These are phyloP conservation scores for Pelargonium myrrhifolium DNA, from an alignment of 441 rosid species.

Conservation along the genomic window DNA sequence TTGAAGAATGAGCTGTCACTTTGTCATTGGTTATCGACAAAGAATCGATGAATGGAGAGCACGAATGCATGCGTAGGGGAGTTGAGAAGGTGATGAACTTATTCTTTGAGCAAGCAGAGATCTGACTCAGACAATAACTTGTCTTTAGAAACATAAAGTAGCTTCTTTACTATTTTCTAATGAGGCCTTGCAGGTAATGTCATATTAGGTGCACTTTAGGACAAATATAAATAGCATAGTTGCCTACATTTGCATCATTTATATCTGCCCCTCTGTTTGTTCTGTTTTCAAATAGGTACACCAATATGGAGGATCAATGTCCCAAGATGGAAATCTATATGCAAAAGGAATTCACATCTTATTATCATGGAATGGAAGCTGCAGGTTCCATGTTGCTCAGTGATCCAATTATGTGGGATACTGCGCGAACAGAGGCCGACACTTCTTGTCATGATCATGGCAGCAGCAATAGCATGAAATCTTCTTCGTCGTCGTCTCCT, in stretches of 20 bases:
- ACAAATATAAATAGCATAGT: constrained; percentile 26
- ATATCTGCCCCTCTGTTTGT: constrained; percentile 17
- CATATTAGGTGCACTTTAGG: constrained; percentile 21
- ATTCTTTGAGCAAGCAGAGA: constrained; percentile 24
- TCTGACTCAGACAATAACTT: constrained; percentile 44
- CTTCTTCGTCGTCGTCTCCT: constrained; percentile 21
- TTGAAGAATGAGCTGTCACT: background rate
- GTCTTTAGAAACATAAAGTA: constrained; percentile 26
- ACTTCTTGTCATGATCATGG: constrained; percentile 13
- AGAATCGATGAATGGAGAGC: constrained; percentile 23
- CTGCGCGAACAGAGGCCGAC: constrained; percentile 9
- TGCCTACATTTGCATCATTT: constrained; percentile 35
- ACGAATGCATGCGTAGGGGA: constrained; percentile 16
- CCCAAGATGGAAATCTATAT: constrained; percentile 46
- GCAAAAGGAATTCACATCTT: constrained; percentile 40
- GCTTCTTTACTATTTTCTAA: constrained; percentile 24
- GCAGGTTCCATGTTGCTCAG: constrained; percentile 26
- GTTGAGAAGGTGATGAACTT: constrained; percentile 27
- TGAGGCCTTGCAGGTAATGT: constrained; percentile 18
- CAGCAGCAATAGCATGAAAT: constrained; percentile 13
- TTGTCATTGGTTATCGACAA: constrained; percentile 1
- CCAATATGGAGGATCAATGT: constrained; percentile 41
- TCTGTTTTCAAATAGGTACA: constrained; percentile 16
- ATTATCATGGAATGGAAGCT: constrained; percentile 28
- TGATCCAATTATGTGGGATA: constrained; percentile 41